Percentiles rank a stretch among this genome's conserved stretches.
phyloP scores from a whole-genome alignment of 164 flowering plant genomes.

The Vitis rotundifolia region DNA sequence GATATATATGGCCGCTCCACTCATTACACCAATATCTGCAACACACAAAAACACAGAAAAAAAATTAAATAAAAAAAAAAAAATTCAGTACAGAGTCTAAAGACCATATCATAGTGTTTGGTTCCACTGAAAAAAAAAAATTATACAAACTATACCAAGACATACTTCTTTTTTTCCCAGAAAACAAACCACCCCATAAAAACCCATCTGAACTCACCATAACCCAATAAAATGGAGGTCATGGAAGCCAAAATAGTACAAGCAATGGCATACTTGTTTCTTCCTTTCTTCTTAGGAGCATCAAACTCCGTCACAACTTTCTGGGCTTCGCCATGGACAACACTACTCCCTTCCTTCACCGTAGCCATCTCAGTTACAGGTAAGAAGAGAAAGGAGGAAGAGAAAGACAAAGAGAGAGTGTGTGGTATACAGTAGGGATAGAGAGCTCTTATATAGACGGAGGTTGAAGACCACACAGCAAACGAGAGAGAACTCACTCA shows the following conservation, averaged over 20 bases:
- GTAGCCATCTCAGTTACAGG: neutral
- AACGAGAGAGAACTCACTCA: too few relatives aligned
- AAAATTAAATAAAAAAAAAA: neutral
- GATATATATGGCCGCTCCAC: constrained; percentile 50
- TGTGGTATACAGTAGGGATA: too few relatives aligned
- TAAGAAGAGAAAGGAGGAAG: neutral
- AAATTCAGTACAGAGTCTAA: too few relatives aligned
- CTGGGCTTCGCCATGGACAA: too few relatives aligned
- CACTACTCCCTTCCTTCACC: too few relatives aligned
- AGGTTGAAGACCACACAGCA: too few relatives aligned
- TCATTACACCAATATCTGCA: constrained; percentile 64
- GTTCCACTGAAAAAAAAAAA: too few relatives aligned
- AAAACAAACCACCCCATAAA: neutral
- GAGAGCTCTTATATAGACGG: too few relatives aligned
- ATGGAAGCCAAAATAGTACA: constrained; percentile 72
- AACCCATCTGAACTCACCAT: constrained; percentile 36
- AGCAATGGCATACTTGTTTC: constrained; percentile 58
- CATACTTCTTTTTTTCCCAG: neutral
- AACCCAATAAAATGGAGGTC: constrained; percentile 68
- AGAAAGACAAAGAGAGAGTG: too few relatives aligned
- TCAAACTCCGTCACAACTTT: constrained; percentile 18
- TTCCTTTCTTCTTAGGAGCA: constrained; percentile 34
- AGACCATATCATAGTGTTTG: too few relatives aligned
- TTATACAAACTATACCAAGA: too few relatives aligned
- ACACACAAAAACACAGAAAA: neutral